Evolutionary conservation across 345 rosid genomes (phyloP), one percentile per base, ranked within the genome.

Genomic region (Gynandropsis gynandra): DNA sequence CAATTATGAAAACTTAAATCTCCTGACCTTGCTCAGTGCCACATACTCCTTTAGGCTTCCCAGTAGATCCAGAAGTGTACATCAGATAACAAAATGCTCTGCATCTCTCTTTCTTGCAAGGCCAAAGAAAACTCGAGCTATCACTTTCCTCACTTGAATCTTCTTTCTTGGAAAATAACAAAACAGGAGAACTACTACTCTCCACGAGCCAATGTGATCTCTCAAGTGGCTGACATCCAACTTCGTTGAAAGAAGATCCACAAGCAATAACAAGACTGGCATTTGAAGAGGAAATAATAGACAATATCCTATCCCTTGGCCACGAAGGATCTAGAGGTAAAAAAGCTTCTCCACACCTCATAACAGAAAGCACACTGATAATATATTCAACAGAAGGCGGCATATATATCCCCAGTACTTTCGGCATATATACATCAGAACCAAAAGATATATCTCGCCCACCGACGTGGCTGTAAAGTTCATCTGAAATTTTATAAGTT

Each of bases 21-120:
- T 13, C 33, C 60, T 47, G 54, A 85, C 98, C 98, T 79, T 75
- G 63, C 59, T 92, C 95, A 24, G 96, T 82, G 51, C 96, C 98
- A 56, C 86, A 82, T 33, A 92, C 84, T 18, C 95, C 96, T 79
- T 87, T 92, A 14, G 98, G 96, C 50, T 55, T 73, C 52, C 96
- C 98, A 20, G 86, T 80, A 10, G 98, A 92, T 50, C 98, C 98
- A 3, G 96, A 92, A 8, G 98, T 92, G 68, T 80, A 87, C 81
- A 92, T 76, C 31, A 92, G 49, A 76, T 82, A 92, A 65, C 95
- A 82, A 62, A 87, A 87, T 14, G 45, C 40, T 54, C 93, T 80
- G 33, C 70, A 58, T 15, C 56, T 55, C 35, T 58, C 68, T 47
- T 35, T 66, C 61, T 61, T 60, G 63, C 98, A 87, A 62, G 87